Conservation (phyloP, 345 rosid genomes). For the Salix dunnii region DNA sequence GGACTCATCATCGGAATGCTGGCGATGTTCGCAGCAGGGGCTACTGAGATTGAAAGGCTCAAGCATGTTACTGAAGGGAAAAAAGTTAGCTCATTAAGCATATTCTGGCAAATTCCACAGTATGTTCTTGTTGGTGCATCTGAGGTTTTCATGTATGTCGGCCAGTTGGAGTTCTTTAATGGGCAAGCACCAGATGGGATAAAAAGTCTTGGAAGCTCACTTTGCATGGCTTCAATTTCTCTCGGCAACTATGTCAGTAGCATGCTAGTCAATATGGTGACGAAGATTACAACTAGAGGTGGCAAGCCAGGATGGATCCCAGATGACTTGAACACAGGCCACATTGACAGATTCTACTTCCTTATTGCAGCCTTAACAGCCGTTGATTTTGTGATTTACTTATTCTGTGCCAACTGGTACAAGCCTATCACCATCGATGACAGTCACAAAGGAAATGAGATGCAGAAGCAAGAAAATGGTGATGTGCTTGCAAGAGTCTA, state of each 20-base stretch:
- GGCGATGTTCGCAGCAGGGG: constrained; percentile 79
- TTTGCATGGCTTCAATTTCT: constrained; percentile 93
- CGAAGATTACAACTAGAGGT: constrained; percentile 54
- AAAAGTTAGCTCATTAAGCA: constrained; percentile 55
- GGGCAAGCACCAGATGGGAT: constrained; percentile 89
- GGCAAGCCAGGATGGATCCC: constrained; percentile 75
- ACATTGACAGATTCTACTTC: constrained; percentile 76
- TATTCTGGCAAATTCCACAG: constrained; percentile 90
- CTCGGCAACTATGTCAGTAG: constrained; percentile 88
- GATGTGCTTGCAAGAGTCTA: constrained; percentile 2
- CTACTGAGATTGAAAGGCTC: constrained; percentile 62
- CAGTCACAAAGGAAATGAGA: constrained; percentile 1
- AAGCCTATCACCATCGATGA: constrained; percentile 52
- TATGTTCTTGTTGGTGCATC: constrained; percentile 76
- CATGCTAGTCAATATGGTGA: constrained; percentile 63
- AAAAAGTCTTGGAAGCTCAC: constrained; percentile 88
- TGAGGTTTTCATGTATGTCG: constrained; percentile 91
- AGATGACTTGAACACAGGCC: constrained; percentile 57
- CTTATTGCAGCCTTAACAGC: constrained; percentile 55
- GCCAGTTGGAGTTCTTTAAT: constrained; percentile 85
- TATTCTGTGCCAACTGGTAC: constrained; percentile 73
- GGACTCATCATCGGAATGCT: constrained; percentile 74
- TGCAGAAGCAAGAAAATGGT: background rate
- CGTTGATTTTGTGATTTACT: constrained; percentile 58
- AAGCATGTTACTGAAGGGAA: constrained; percentile 36